A percentile compares a stretch with the other conserved stretches of the same genome.
These are phyloP conservation scores for Tephrocybe sp. DNA, from an alignment of 768 basidiomycete genomes.

Conservation along the genomic window DNA sequence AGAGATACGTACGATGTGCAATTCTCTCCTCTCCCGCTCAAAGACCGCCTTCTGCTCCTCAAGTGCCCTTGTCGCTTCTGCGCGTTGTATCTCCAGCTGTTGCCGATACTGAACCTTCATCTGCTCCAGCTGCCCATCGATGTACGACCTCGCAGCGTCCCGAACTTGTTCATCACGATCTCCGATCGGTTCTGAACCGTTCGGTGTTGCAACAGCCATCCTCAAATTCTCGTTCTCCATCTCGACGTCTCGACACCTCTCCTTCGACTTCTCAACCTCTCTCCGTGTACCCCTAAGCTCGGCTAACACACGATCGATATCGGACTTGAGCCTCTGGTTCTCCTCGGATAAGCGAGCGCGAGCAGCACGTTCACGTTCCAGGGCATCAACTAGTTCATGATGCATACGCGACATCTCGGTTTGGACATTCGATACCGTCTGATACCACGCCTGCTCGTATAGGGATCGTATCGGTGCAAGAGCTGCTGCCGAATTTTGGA, in stretches of 20 bases:
- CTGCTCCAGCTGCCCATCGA: slow-evolving; percentile 15
- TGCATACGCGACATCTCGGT: slow-evolving; percentile 18
- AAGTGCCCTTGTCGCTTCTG: slow-evolving; percentile 11
- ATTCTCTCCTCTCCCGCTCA: slow-evolving; percentile 14
- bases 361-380: slow-evolving; percentile 8
- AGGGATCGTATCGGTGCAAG: slow-evolving; percentile 16
- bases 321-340: slow-evolving; percentile 4
- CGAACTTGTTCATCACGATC: background rate
- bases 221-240: slow-evolving; percentile 8
- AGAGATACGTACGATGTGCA: slow-evolving; percentile 15
- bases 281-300: background rate
- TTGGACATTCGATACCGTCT: slow-evolving; percentile 19
- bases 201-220: background rate
- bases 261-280: background rate
- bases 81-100: slow-evolving; percentile 16
- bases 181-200: background rate
- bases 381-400: slow-evolving; percentile 7
- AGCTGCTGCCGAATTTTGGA: slow-evolving; percentile 10
- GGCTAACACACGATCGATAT: background rate
- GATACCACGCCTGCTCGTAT: slow-evolving; percentile 19
- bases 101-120: slow-evolving; percentile 16
- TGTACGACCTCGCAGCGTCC: slow-evolving; percentile 10
- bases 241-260: background rate
- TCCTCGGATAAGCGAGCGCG: slow-evolving; percentile 3
- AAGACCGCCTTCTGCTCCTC: slow-evolving; percentile 17